Base-by-base conservation (phyloP, 352 stramenopile species). In the Plasmopara muralis region DNA sequence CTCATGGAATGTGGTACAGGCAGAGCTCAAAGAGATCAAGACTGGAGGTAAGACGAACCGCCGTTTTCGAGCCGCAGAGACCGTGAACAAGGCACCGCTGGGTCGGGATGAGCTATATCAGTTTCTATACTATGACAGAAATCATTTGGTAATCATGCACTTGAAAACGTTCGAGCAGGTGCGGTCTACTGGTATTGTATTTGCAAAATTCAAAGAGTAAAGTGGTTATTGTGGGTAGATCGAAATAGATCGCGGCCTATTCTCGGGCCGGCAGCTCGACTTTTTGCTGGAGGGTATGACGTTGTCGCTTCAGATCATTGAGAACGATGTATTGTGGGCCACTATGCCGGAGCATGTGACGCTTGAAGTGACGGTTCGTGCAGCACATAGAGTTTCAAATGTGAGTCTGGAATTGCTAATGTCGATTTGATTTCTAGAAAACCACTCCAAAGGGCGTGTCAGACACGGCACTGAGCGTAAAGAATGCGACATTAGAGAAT, bases 21-120 rank as follows among this genome's bases (percentile, higher is more conserved):
- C 69, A 2, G 83, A 93, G 44, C 60, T 93, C 15, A 91, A 89
- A 60, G 83, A 93, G 60, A 89, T 92, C 49, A 91, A 89, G 72
- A 91, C 81, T 0, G 83, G 83, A 51, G 72, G 64, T 67, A 92
- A 87, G 67, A 89, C 78, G 41, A 93, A 85, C 58, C 72, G 74
- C 28, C 83, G 83, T 43, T 92, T 93, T 60, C 81, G 83, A 18
- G 77, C 83, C 5, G 79, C 83, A 4, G 83, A 93, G 67, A 86
- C 52, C 7, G 78, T 93, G 25, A 72, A 75, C 48, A 91, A 93
- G 65, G 83, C 81, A 9, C 74, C 83, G 9, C 59, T 93, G 7
- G 78, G 74, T 0, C 81, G 72, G 1, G 81, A 91, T 44, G 64
- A 89, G 53, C 66, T 62, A 55, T 92, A 85, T 57, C 83, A 93